Conservation (phyloP, 805 yeast species). For the Starmerella stigmatis region DNA sequence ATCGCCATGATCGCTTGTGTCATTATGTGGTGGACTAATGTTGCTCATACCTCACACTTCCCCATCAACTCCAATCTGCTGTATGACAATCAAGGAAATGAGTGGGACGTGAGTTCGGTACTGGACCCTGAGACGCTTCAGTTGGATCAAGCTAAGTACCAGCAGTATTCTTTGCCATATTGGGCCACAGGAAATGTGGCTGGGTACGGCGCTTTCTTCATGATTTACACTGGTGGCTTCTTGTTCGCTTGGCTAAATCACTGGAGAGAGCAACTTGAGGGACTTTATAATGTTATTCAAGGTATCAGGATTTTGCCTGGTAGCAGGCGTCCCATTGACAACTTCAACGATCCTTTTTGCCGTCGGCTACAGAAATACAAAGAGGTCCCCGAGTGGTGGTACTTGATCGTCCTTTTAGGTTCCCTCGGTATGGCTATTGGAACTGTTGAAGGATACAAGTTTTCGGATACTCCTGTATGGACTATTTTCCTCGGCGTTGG, state of each 20-base stretch:
- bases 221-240: slow-evolving; percentile 46
- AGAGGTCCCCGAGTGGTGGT: slow-evolving; percentile 71
- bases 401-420: slow-evolving; percentile 35
- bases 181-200: slow-evolving; percentile 53
- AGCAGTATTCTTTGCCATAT: slow-evolving; percentile 57
- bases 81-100: slow-evolving; percentile 37
- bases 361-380: slow-evolving; percentile 44
- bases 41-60: slow-evolving; percentile 41
- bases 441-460: slow-evolving; percentile 33
- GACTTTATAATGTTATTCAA: slow-evolving; percentile 27
- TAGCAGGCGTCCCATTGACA: slow-evolving; percentile 35
- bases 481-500: slow-evolving; percentile 48
- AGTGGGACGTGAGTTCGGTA: slow-evolving; percentile 37
- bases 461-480: slow-evolving; percentile 49
- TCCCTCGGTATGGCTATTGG: slow-evolving; percentile 38
- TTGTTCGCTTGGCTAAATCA: slow-evolving; percentile 36
- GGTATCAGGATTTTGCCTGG: slow-evolving; percentile 31
- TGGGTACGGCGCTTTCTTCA: slow-evolving; percentile 48
- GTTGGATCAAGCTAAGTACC: slow-evolving; percentile 40
- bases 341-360: slow-evolving; percentile 23
- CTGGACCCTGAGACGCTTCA: slow-evolving; percentile 37
- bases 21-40: slow-evolving; percentile 37
- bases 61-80: slow-evolving; percentile 41
- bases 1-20: slow-evolving; percentile 28
- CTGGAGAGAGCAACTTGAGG: slow-evolving; percentile 4